Percentiles rank a stretch among this genome's conserved stretches.
Evolutionary conservation across 495 filamentous ascomycete genomes (phyloP).

Genomic region (Podospora sp.): DNA sequence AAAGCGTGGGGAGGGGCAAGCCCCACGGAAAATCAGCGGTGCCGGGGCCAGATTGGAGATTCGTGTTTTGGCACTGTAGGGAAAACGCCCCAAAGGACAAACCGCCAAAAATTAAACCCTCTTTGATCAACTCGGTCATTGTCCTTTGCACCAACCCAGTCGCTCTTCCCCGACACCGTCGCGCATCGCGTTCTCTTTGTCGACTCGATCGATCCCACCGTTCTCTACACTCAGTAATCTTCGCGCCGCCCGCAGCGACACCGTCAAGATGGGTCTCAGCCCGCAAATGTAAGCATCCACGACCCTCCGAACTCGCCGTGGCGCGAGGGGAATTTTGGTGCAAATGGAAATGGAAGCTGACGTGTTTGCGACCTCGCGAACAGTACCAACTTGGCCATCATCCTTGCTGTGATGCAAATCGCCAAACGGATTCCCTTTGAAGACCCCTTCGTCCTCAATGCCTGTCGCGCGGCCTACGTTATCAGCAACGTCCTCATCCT

Average conservation of each 20-base stretch:
- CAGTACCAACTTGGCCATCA: slow-evolving; percentile 91
- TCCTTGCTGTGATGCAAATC: slow-evolving; percentile 96
- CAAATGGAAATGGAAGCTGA: slow-evolving; percentile 17
- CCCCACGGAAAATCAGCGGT: slow-evolving; percentile 17
- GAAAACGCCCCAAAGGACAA: background rate
- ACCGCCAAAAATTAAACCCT: slow-evolving; percentile 13
- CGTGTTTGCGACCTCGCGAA: slow-evolving; percentile 9
- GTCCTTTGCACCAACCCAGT: slow-evolving; percentile 1
- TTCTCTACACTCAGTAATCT: background rate
- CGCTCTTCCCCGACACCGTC: background rate
- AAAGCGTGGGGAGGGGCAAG: background rate
- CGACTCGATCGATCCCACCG: background rate
- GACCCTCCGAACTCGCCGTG: background rate
- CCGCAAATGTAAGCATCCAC: slow-evolving; percentile 52
- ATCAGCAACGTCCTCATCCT: slow-evolving; percentile 88
- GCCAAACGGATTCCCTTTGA: slow-evolving; percentile 96
- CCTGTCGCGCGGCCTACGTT: slow-evolving; percentile 80
- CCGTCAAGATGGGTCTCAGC: slow-evolving; percentile 51
- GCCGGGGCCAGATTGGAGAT: slow-evolving; percentile 5
- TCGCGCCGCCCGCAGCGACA: background rate
- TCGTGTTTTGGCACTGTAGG: slow-evolving; percentile 13
- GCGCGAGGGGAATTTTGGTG: background rate
- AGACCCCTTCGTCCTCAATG: slow-evolving; percentile 80
- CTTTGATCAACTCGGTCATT: background rate
- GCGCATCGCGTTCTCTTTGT: background rate